These are phyloP conservation scores for Aspergillus sp. DNA, from an alignment of 2,329 filamentous ascomycete species.

Conservation along the genomic window DNA sequence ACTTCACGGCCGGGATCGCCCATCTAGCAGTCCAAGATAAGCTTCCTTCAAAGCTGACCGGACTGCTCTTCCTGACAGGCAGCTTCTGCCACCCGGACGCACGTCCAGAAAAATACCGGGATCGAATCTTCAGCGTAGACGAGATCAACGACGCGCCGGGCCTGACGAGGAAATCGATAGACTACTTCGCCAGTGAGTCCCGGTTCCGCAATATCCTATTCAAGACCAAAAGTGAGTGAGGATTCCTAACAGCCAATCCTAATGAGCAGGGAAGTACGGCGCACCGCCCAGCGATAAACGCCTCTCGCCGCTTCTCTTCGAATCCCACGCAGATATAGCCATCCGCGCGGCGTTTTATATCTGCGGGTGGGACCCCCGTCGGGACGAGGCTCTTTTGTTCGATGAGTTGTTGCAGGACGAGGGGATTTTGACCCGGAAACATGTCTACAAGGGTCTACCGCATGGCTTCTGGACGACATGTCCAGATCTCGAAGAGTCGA, in stretches of 20 bases:
- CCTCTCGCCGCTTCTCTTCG: constrained; percentile 39
- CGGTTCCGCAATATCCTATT: too few relatives aligned
- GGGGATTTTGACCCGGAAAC: constrained; percentile 41
- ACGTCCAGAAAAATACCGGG: constrained; percentile 40
- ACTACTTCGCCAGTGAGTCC: constrained; percentile 29
- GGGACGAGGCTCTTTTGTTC: constrained; percentile 52
- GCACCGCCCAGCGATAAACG: constrained; percentile 36
- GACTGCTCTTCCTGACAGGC: constrained; percentile 48
- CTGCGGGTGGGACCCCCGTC: constrained; percentile 49
- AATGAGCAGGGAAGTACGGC: constrained; percentile 21
- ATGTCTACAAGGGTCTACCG: constrained; percentile 42
- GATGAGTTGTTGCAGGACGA: constrained; percentile 40
- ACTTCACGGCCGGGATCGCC: constrained; percentile 49
- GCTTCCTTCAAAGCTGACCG: constrained; percentile 45
- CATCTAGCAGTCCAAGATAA: constrained; percentile 41
- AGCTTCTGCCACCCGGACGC: constrained; percentile 43
- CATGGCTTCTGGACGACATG: constrained; percentile 33
- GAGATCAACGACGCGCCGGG: constrained; percentile 31
- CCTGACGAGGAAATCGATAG: constrained; percentile 38
- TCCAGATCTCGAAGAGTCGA: constrained; percentile 29
- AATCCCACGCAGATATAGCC: constrained; percentile 31
- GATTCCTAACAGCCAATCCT: not conserved
- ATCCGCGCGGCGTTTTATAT: constrained; percentile 48
- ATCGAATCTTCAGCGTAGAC: constrained; percentile 35
- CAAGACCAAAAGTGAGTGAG: too few relatives aligned